Conservation (phyloP, 768 basidiomycete genomes). For the Leccinum truebloodii region DNA sequence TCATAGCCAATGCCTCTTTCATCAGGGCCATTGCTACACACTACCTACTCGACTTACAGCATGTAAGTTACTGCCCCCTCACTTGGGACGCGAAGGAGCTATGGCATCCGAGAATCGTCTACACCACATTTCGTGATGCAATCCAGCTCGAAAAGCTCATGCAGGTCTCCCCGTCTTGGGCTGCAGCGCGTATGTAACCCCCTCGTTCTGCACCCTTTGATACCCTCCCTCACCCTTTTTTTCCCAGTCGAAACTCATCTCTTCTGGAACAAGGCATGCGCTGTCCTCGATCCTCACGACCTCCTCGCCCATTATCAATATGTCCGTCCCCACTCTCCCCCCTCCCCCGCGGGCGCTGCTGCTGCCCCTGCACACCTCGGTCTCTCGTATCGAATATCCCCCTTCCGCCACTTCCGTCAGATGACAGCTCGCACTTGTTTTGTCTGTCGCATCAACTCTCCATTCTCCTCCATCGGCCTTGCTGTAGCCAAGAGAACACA, state of each 20-base stretch:
- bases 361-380: constrained; percentile 33
- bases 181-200: constrained; percentile 52
- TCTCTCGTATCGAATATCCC: constrained; percentile 41
- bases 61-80: constrained; percentile 46
- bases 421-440: constrained; percentile 56
- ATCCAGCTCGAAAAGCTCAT: constrained; percentile 61
- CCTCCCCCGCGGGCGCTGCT: constrained; percentile 31
- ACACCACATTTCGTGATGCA: constrained; percentile 61
- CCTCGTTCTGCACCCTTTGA: background rate
- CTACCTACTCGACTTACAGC: constrained; percentile 52
- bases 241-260: constrained; percentile 64
- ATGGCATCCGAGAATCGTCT: constrained; percentile 66
- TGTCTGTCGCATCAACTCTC: constrained; percentile 70
- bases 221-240: constrained; percentile 11
- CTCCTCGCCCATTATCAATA: constrained; percentile 49
- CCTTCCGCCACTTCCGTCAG: constrained; percentile 63
- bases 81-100: constrained; percentile 49
- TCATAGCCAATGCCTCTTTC: background rate
- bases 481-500: constrained; percentile 48
- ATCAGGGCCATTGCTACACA: constrained; percentile 42
- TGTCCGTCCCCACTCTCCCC: constrained; percentile 40
- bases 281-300: constrained; percentile 64
- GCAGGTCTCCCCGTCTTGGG: constrained; percentile 63
- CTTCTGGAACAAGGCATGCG: constrained; percentile 69
- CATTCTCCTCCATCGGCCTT: constrained; percentile 52